Conservation (phyloP, 1,284 basidiomycete species). For the Ustilago shanxiensis region DNA sequence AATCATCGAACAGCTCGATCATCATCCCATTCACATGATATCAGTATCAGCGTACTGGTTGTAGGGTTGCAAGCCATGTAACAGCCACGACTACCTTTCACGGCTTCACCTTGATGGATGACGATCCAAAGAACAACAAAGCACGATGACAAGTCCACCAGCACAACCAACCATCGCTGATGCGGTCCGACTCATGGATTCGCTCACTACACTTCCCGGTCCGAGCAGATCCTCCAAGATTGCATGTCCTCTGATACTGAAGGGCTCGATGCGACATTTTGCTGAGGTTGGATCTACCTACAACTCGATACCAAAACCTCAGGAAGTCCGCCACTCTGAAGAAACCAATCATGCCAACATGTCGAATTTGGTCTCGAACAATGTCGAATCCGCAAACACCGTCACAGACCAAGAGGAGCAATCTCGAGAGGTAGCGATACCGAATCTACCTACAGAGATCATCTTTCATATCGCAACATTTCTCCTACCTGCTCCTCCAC, state of each 20-base stretch:
- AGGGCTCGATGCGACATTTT: background rate
- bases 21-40: too few species aligned
- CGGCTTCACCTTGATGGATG: too few species aligned
- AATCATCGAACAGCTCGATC: too few species aligned
- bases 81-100: too few species aligned
- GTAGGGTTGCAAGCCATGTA: background rate
- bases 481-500: background rate
- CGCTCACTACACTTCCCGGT: constrained; percentile 8
- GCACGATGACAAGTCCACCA: constrained; percentile 23
- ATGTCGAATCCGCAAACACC: background rate
- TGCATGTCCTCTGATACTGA: background rate
- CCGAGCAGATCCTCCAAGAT: background rate
- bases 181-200: constrained; percentile 37
- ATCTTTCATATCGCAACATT: constrained; percentile 29
- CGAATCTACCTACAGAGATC: constrained; percentile 27
- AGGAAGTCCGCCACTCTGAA: background rate
- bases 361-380: too few species aligned
- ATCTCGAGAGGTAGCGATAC: background rate
- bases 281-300: background rate
- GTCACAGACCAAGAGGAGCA: background rate
- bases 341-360: too few species aligned
- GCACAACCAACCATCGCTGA: constrained; percentile 37
- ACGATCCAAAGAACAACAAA: background rate
- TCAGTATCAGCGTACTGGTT: too few species aligned
- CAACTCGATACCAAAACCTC: background rate